Base-by-base conservation (phyloP, 2,329 filamentous ascomycete species). In the Dothideomycetes sp. region DNA sequence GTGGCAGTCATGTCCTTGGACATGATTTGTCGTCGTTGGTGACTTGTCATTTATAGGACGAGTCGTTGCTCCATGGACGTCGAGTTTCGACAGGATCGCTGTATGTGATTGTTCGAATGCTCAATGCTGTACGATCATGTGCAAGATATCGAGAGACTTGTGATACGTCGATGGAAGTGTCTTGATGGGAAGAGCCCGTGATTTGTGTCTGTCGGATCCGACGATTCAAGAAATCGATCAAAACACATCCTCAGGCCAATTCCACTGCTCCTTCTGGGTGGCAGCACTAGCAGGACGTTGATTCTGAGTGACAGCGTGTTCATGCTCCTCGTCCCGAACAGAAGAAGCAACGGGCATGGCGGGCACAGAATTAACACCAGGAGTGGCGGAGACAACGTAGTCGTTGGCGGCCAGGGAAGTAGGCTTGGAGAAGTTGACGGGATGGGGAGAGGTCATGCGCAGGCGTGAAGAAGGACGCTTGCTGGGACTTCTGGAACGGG, bases 211-310 rank as follows among this genome's bases (percentile, higher is more conserved):
- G n/a, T 13, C 13, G 8, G 7, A 18, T 32, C 9, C n/a, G 13
- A 7, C 8, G 12, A 10, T 7, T 33, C 5, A 16, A 13, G n/a
- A 30, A 10, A 6, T n/a, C 10, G 3, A 20, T 37, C 18, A 60
- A 41, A 60, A 60, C 36, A 59, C 54, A 47, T 60, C 57, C 17
- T 56, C 57, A 7, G 57, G 57, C 57, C 57, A 60, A 43, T 58
- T 51, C 38, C 53, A 59, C 13, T 46, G 47, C 33, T 49, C 47
- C 27, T 46, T 44, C 11, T 35, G 33, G 3, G 33, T 47, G 27
- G 45, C 53, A 3, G 54, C 51, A 19, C 51, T 50, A 2, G 47
- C 47, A 31, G 10, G n/a, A n/a, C n/a, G n/a, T n/a, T 24, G 24
- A 13, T 6, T n/a, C 28, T 31, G 8, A 7, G 28, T 20, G 19